A percentile compares a stretch with the other conserved stretches of the same genome.
phyloP scores from a whole-genome alignment of 148 eudicot species.

The Rhododendron mucronatum region DNA sequence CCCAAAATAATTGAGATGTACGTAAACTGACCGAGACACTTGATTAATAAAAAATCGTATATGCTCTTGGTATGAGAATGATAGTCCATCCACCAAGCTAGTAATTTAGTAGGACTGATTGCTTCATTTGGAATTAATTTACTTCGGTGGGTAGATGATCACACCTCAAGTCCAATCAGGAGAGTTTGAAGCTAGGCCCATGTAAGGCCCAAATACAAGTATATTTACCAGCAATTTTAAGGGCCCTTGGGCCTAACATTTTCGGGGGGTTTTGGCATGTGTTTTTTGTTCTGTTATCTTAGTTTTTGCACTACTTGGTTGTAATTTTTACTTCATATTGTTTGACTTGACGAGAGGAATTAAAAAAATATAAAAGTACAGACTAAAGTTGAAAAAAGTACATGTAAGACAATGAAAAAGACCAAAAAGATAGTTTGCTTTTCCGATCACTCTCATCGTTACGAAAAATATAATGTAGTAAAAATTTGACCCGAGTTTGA shows the following conservation, averaged over 20 bases:
- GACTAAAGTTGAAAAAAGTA: no score
- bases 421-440: no score
- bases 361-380: no score
- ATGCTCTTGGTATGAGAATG: background rate
- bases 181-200: background rate
- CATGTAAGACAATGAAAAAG: no score
- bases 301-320: background rate
- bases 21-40: background rate
- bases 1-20: background rate
- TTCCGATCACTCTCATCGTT: no score
- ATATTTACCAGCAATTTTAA: background rate
- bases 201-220: background rate
- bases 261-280: background rate
- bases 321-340: no score
- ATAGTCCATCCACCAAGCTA: background rate
- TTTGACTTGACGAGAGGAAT: no score
- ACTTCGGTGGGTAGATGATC: background rate
- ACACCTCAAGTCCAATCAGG: background rate
- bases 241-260: background rate
- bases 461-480: no score
- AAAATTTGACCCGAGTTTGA: no score
- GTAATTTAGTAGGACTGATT: background rate
- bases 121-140: background rate
- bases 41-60: background rate
- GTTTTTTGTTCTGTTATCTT: background rate